A percentile compares a stretch with the other conserved stretches of the same genome.
phyloP scores from a whole-genome alignment of 345 rosid genomes.

The Barbarea vulgaris region DNA sequence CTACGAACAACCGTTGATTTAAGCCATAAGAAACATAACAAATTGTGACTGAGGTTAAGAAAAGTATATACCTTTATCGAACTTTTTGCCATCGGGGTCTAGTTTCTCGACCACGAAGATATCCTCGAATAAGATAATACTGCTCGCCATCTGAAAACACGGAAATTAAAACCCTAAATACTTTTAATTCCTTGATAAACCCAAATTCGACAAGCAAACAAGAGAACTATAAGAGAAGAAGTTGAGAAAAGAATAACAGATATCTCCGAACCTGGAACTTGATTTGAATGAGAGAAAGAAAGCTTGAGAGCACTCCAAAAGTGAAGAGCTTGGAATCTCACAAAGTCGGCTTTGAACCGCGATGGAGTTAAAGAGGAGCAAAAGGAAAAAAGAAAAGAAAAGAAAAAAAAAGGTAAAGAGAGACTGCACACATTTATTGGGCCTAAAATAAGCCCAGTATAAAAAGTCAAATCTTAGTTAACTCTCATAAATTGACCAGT shows the following conservation, averaged over 20 bases:
- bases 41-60: background rate
- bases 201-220: background rate
- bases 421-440: background rate
- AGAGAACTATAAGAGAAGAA: background rate
- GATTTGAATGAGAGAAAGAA: background rate
- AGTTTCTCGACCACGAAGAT: conserved; percentile 62
- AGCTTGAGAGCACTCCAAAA: background rate
- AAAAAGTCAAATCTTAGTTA: background rate
- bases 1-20: background rate
- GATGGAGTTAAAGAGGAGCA: background rate
- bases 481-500: background rate
- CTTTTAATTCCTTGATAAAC: background rate
- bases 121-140: conserved; percentile 50
- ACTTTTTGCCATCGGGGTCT: conserved; percentile 83
- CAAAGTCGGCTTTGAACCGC: background rate
- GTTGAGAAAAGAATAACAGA: background rate
- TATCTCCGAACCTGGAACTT: background rate
- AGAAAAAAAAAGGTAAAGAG: background rate
- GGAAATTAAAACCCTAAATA: conserved; percentile 3
- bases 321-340: background rate
- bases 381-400: background rate
- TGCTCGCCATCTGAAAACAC: conserved; percentile 38
- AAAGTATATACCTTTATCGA: conserved; percentile 62
- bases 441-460: background rate
- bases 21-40: background rate